Evolutionary conservation across 805 yeast species (phyloP).

Genomic region (Pichia heedii): DNA sequence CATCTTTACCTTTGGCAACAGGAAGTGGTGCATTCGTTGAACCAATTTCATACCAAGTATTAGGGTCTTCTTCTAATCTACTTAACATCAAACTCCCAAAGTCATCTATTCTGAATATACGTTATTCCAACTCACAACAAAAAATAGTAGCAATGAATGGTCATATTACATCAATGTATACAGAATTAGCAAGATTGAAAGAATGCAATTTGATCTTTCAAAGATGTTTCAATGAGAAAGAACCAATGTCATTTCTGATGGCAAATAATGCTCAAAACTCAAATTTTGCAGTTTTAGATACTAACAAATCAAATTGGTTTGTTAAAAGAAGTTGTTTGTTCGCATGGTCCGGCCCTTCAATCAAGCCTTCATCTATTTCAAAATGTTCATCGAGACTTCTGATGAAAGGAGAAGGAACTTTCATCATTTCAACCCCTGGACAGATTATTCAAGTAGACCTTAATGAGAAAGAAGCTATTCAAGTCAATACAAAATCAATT

Average conservation of each 20-base stretch:
- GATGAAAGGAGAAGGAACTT: constrained; percentile 30
- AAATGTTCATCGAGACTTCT: constrained; percentile 8
- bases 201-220: constrained; percentile 23
- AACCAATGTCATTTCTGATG: constrained; percentile 27
- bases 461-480: constrained; percentile 29
- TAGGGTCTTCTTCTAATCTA: constrained; percentile 32
- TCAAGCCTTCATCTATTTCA: background rate
- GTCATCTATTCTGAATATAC: constrained; percentile 29
- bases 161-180: constrained; percentile 23
- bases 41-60: constrained; percentile 32
- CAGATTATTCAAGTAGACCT: constrained; percentile 31
- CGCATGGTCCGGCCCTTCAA: constrained; percentile 37
- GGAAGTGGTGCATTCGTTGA: constrained; percentile 40
- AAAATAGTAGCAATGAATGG: constrained; percentile 39
- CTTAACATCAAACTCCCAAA: constrained; percentile 37
- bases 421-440: constrained; percentile 33
- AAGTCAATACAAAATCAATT: constrained; percentile 31
- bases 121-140: constrained; percentile 30
- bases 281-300: constrained; percentile 27
- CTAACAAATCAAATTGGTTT: constrained; percentile 25
- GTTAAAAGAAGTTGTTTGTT: constrained; percentile 30
- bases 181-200: constrained; percentile 18
- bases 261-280: constrained; percentile 29
- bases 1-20: constrained; percentile 29
- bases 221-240: constrained; percentile 24